A percentile compares a stretch with the other conserved stretches of the same genome.
Conservation (phyloP, 164 flowering plant species). For the Annona cherimola region DNA sequence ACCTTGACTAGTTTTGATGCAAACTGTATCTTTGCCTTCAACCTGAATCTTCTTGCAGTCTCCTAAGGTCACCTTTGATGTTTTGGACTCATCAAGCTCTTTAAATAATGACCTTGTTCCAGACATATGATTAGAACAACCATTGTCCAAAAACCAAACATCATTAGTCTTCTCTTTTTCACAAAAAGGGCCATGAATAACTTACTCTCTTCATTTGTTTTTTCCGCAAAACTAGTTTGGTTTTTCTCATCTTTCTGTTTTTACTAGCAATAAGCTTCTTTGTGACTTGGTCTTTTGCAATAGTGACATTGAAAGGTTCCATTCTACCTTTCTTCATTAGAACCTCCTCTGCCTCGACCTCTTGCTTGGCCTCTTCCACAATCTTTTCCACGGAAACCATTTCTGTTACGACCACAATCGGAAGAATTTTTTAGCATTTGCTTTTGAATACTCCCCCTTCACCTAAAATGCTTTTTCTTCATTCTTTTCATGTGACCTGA, state of each 20-base stretch:
- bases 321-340: neutral
- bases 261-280: neutral
- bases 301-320: neutral
- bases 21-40: neutral
- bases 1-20: neutral
- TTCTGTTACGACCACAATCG: neutral
- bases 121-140: neutral
- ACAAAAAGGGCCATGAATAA: neutral
- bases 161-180: neutral
- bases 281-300: neutral
- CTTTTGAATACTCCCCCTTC: neutral
- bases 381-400: neutral
- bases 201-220: conserved; percentile 1
- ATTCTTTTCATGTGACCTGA: neutral
- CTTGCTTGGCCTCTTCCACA: neutral
- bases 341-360: neutral
- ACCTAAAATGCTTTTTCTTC: neutral
- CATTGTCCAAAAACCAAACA: neutral
- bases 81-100: conserved; percentile 1
- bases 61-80: neutral
- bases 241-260: neutral
- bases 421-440: neutral
- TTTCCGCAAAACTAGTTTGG: neutral
- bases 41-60: neutral
- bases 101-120: neutral